Base-by-base conservation (phyloP, 768 basidiomycete genomes). In the Hericium coralloides region DNA sequence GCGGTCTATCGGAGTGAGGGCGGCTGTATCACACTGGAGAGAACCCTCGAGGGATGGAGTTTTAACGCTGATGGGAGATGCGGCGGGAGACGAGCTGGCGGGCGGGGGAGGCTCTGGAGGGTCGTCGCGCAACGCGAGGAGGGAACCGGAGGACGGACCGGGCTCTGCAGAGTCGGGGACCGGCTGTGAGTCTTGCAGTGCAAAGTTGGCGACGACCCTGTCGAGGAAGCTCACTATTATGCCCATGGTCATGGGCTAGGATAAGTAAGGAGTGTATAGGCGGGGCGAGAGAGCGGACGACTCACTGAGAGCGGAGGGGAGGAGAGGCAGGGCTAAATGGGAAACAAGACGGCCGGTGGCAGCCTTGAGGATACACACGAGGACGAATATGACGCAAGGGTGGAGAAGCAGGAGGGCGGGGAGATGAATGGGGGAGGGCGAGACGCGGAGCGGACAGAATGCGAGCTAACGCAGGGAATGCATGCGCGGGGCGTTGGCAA, bases 1-100 rank as follows among this genome's bases (percentile, higher is more conserved):
- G 38, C n/a, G 26, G 18, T 63, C 61, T 38, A 57, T 53, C 15
- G 61, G 23, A 36, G 63, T 57, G 26, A 63, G 60, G 45, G 66
- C 53, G 67, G 45, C 17, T 14, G 41, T 36, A 38, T 26, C 43
- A 17, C 20, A 6, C 38, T 20, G 2, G 20, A 39, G 15, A 8
- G 12, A 38, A 15, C 31, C 31, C 31, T 31, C 14, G 41, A 39
- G 53, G 18, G 41, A 37, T 31, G 53, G 22, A 20, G 53, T 36
- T 20, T 39, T 14, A 6, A 38, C 9, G 39, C 38, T 22, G 17
- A 18, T 14, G 41, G 22, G 41, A 12, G 41, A 23, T 12, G n/a
- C 12, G 7, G 38, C 6, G 22, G 38, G 53, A 10, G 38, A 14
- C 38, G 38, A 25, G 52, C 37, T 36, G 15, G 15, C 15, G 10